Evolutionary conservation across 2,329 filamentous ascomycete genomes (phyloP).

Genomic region (Alternaria brassicae): DNA sequence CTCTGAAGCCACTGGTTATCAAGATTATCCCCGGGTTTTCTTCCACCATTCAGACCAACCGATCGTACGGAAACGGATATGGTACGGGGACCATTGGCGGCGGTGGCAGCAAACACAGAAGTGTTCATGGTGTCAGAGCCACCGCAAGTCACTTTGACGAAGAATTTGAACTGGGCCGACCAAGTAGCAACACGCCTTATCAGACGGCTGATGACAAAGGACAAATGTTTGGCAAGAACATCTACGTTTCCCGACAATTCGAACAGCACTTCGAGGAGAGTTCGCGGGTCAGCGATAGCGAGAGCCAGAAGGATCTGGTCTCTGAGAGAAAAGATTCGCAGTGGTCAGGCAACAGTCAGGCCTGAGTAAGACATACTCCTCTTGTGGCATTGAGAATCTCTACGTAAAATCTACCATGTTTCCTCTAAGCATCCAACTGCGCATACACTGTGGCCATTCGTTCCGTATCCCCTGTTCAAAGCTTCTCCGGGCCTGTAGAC

Average conservation of each 20-base stretch:
- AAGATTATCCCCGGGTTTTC: slow-evolving; percentile 32
- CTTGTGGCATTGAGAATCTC: not conserved
- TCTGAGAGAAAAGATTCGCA: not conserved
- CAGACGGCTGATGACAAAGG: slow-evolving; percentile 13
- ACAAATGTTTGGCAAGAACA: slow-evolving; percentile 13
- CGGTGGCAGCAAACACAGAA: not conserved
- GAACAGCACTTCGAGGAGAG: slow-evolving; percentile 8
- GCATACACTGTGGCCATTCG: not conserved
- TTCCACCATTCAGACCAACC: slow-evolving; percentile 12
- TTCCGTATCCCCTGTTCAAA: not conserved
- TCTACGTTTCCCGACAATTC: slow-evolving; percentile 7
- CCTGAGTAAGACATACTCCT: not conserved
- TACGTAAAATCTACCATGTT: not conserved
- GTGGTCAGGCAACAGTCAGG: not conserved
- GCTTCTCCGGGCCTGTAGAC: not conserved
- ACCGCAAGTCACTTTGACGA: slow-evolving; percentile 13
- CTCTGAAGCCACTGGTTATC: slow-evolving; percentile 39
- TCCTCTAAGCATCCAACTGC: not conserved
- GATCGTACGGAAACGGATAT: slow-evolving; percentile 12
- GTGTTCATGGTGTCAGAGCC: not conserved
- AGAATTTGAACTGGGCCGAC: slow-evolving; percentile 22
- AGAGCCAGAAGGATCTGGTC: slow-evolving; percentile 13
- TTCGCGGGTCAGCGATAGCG: slow-evolving; percentile 3
- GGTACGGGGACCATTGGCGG: slow-evolving; percentile 5
- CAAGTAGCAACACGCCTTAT: slow-evolving; percentile 10